A percentile compares a stretch with the other conserved stretches of the same genome.
These are phyloP conservation scores for Emydomyces testavorans DNA, from an alignment of 2,329 filamentous ascomycete species.

Conservation along the genomic window DNA sequence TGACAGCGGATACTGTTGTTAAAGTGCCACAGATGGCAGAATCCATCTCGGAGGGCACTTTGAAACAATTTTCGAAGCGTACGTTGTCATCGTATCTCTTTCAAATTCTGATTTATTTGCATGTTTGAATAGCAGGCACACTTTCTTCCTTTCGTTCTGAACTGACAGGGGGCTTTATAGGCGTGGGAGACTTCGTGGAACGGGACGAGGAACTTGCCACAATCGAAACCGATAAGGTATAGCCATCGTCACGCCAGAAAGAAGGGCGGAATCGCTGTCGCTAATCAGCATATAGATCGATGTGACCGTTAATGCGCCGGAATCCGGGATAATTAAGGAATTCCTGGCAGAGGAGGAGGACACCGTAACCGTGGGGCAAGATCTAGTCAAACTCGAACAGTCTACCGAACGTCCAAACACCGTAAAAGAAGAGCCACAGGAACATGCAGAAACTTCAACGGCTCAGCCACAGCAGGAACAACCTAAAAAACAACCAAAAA, in stretches of 20 bases:
- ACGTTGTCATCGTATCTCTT: conserved; percentile 19
- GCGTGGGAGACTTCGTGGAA: conserved; percentile 87
- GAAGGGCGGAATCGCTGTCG: neutral
- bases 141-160: neutral
- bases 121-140: neutral
- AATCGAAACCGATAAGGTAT: conserved; percentile 96
- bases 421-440: conserved; percentile 1
- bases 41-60: conserved; percentile 91
- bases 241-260: conserved; percentile 13
- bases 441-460: conserved; percentile 22
- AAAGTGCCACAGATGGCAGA: conserved; percentile 98
- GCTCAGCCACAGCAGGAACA: conserved; percentile 17
- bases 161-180: conserved; percentile 24
- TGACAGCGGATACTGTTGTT: conserved; percentile 63
- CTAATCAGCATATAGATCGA: conserved; percentile 56
- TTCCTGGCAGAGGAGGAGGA: conserved; percentile 87
- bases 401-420: conserved; percentile 40
- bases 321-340: conserved; percentile 83
- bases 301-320: conserved; percentile 87
- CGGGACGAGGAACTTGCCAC: conserved; percentile 96
- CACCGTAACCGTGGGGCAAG: conserved; percentile 87
- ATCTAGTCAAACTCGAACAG: conserved; percentile 74
- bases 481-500: conserved; percentile 26
- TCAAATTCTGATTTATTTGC: no score
- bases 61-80: conserved; percentile 90